Base-by-base conservation (phyloP, 1,284 basidiomycete genomes). In the Porodaedalea pini region DNA sequence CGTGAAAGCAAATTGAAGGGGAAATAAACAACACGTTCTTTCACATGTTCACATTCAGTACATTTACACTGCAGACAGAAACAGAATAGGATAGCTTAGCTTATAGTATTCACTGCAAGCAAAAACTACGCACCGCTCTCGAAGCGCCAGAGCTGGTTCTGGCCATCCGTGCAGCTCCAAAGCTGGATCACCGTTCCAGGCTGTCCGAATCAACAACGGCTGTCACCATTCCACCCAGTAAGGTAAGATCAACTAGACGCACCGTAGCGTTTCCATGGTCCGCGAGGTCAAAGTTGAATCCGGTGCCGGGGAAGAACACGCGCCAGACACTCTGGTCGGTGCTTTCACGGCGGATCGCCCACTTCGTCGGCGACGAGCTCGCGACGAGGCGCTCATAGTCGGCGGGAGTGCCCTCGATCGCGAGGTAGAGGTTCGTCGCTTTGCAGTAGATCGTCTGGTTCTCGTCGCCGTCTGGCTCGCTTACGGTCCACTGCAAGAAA, bases 401-500 rank as follows among this genome's bases (percentile, higher is more conserved):
- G 8, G 49, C 23, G 10, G 67, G 57, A 5, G 64, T 64, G 15
- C 60, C 60, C 48, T 69, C 63, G 19, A 70, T 45, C 21, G 69
- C 68, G n/a, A 74, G 54, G 56, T 70, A 74, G 2, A 61, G 59
- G 6, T 65, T 68, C 21, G 60, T 66, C 43, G 62, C 39, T 21
- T 68, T 47, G 60, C 64, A 66, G 34, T 63, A 58, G 41, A 73
- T 70, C 0, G 68, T 68, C 55, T 70, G 73, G 23, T 71, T 71
- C 8, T 44, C 37, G 31, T 54, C 13, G n/a, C 62, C 62, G 17
- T 70, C 71, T 1, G 70, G 62, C 23, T 62, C 60, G 17, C 54
- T 55, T 8, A 74, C 57, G 48, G 66, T 62, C 71, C 72, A 74
- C 72, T 74, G 43, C 11, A 45, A 7, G 2, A 15, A 19, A n/a